phyloP scores from a whole-genome alignment of 345 rosid genomes.

The Brassica cretica region DNA sequence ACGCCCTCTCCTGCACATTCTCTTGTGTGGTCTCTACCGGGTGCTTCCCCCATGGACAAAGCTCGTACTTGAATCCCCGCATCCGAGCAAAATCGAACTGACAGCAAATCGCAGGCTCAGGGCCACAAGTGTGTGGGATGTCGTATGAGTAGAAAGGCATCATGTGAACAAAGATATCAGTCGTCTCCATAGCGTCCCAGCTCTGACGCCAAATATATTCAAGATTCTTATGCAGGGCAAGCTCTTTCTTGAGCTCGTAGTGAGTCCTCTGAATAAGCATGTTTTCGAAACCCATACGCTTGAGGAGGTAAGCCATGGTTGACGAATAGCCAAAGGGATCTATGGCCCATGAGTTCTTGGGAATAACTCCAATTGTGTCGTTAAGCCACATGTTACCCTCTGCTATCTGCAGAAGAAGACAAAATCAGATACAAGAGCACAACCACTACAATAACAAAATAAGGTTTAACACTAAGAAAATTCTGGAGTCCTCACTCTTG shows the following conservation, averaged over 20 bases:
- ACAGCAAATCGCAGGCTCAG: constrained; percentile 98
- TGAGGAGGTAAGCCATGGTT: constrained; percentile 95
- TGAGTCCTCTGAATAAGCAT: constrained; percentile 99
- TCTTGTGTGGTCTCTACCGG: constrained; percentile 78
- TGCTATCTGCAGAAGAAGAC: constrained; percentile 55
- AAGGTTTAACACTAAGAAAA: not conserved
- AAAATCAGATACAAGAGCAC: constrained; percentile 15
- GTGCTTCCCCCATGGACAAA: constrained; percentile 78
- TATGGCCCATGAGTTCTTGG: constrained; percentile 97
- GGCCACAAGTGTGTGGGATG: constrained; percentile 98
- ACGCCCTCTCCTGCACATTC: constrained; percentile 91
- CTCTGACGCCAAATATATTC: constrained; percentile 96
- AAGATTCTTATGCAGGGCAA: constrained; percentile 79
- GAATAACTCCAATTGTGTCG: constrained; percentile 85
- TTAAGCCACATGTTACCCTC: constrained; percentile 98
- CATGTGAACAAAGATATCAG: constrained; percentile 97
- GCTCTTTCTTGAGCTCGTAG: constrained; percentile 98
- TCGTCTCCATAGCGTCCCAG: constrained; percentile 91
- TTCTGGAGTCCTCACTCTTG: not conserved
- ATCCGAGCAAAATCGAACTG: constrained; percentile 93
- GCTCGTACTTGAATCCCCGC: constrained; percentile 62
- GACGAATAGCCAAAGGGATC: constrained; percentile 99
- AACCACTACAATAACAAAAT: not conserved
- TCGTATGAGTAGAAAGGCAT: constrained; percentile 99
- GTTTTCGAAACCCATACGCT: constrained; percentile 98